phyloP scores from a whole-genome alignment of 1,284 basidiomycete species.

The Ceratorhiza oryzae-sativae region DNA sequence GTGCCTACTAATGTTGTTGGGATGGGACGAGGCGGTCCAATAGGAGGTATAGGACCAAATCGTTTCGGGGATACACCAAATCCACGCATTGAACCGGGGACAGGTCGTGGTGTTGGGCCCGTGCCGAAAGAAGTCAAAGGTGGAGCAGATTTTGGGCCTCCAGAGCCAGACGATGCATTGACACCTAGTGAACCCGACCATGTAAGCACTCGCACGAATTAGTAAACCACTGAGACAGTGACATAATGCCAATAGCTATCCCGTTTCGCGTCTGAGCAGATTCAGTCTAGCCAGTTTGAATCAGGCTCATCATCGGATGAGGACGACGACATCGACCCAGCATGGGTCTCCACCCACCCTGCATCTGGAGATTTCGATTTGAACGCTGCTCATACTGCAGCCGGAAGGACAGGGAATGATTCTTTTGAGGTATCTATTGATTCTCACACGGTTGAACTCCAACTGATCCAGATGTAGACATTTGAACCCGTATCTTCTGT shows the following conservation, averaged over 20 bases:
- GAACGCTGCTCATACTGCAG: slow-evolving; percentile 52
- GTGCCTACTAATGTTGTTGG: slow-evolving; percentile 44
- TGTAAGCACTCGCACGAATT: slow-evolving; percentile 54
- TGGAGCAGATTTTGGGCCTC: slow-evolving; percentile 70
- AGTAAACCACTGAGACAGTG: background rate
- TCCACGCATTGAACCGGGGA: slow-evolving; percentile 49
- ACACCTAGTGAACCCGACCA: slow-evolving; percentile 56
- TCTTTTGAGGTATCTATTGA: slow-evolving; percentile 56
- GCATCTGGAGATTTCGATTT: slow-evolving; percentile 61
- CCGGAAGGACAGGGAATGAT: slow-evolving; percentile 55
- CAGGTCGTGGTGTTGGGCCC: slow-evolving; percentile 14
- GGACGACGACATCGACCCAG: slow-evolving; percentile 68
- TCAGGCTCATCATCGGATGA: slow-evolving; percentile 60
- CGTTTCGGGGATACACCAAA: slow-evolving; percentile 60
- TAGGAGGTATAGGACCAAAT: slow-evolving; percentile 46
- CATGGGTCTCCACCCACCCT: slow-evolving; percentile 73
- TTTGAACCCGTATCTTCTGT: slow-evolving; percentile 46
- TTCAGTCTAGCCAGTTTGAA: slow-evolving; percentile 64
- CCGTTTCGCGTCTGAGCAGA: slow-evolving; percentile 74
- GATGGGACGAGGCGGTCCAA: slow-evolving; percentile 39
- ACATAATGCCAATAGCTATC: slow-evolving; percentile 63
- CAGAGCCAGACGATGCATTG: slow-evolving; percentile 54
- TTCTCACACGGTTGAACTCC: slow-evolving; percentile 45
- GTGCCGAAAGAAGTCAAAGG: slow-evolving; percentile 55
- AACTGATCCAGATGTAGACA: slow-evolving; percentile 46